These are phyloP conservation scores for Hypomontagnella submonticulosa DNA, from an alignment of 495 filamentous ascomycete genomes.

Conservation along the genomic window DNA sequence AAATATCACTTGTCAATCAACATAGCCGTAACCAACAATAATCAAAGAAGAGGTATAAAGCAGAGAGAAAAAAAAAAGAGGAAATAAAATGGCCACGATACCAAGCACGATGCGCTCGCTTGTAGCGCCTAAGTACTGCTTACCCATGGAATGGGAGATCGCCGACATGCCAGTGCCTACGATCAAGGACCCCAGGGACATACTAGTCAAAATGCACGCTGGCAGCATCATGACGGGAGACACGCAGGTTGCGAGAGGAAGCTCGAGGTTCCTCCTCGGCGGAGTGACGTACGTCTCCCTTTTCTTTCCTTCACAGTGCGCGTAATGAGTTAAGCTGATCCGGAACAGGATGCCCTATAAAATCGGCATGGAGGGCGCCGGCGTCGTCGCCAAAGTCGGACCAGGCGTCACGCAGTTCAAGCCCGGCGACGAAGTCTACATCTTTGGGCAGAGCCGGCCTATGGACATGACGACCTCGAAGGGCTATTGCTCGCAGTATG, in stretches of 20 bases:
- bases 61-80: neutral
- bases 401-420: constrained; percentile 55
- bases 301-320: neutral
- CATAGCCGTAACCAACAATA: too few relatives aligned
- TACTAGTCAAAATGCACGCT: constrained; percentile 64
- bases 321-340: constrained; percentile 1
- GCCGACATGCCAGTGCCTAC: constrained; percentile 56
- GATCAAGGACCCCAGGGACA: constrained; percentile 54
- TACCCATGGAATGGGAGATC: constrained; percentile 57
- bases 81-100: constrained; percentile 21
- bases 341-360: constrained; percentile 38
- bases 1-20: too few relatives aligned
- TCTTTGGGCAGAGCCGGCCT: constrained; percentile 44
- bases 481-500: constrained; percentile 55
- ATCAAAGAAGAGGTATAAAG: too few relatives aligned
- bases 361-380: constrained; percentile 50
- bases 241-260: constrained; percentile 57
- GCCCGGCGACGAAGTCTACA: constrained; percentile 63
- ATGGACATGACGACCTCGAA: constrained; percentile 32
- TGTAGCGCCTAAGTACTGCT: constrained; percentile 53
- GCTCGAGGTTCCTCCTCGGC: constrained; percentile 28
- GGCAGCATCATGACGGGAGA: constrained; percentile 62
- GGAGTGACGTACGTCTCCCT: constrained; percentile 25
- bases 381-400: constrained; percentile 59
- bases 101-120: constrained; percentile 62